phyloP scores from a whole-genome alignment of 805 yeast genomes.

The Monosporozyma aerobia region DNA sequence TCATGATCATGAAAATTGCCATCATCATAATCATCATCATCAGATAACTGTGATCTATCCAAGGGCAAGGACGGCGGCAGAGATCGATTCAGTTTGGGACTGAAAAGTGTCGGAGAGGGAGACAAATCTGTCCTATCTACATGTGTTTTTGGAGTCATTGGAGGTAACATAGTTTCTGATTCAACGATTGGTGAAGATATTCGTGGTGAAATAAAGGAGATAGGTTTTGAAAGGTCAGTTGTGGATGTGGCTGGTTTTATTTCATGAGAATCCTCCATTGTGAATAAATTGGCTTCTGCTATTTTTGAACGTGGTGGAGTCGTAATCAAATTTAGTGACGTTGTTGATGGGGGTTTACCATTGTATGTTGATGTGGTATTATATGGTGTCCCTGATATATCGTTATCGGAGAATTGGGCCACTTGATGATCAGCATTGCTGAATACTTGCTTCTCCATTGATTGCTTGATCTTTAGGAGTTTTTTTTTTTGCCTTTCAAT shows the following conservation, averaged over 20 bases:
- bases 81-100: slow-evolving; percentile 10
- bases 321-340: slow-evolving; percentile 15
- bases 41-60: background rate
- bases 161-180: slow-evolving; percentile 18
- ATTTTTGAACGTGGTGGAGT: slow-evolving; percentile 14
- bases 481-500: background rate
- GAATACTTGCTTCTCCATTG: background rate
- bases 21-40: background rate
- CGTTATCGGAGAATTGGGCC: background rate
- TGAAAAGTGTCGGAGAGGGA: slow-evolving; percentile 26
- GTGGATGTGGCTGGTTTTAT: background rate
- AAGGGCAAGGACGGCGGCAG: background rate
- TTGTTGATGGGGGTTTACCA: slow-evolving; percentile 12
- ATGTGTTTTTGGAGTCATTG: slow-evolving; percentile 27
- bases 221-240: background rate
- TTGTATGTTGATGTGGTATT: slow-evolving; percentile 13
- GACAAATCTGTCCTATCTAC: slow-evolving; percentile 23
- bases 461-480: background rate
- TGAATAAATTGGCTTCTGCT: background rate
- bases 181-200: background rate
- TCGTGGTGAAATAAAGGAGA: background rate
- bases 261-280: slow-evolving; percentile 1
- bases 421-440: background rate
- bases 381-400: slow-evolving; percentile 6
- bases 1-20: background rate